Percentiles rank a stretch among this genome's conserved stretches.
Conservation (phyloP, 2,329 filamentous ascomycete species). For the Scytalidium sp. region DNA sequence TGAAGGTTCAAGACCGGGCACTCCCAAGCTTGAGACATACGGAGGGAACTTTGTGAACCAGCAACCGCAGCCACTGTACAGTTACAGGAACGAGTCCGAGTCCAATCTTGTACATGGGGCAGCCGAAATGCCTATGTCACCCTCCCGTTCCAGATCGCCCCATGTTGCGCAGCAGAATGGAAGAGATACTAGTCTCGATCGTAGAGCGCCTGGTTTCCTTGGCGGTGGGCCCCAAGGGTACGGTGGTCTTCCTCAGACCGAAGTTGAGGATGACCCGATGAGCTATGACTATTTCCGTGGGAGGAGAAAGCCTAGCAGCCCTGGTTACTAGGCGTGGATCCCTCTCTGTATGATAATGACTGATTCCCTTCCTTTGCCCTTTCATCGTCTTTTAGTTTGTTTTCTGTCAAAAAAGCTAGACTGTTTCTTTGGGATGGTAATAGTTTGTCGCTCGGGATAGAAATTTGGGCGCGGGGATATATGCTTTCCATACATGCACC, state of each 20-base stretch:
- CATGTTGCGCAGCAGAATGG: conserved; percentile 8
- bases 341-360: neutral
- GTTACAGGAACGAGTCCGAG: conserved; percentile 51
- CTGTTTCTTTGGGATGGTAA: neutral
- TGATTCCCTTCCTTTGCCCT: neutral
- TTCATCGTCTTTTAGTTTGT: too few species aligned
- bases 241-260: conserved; percentile 54
- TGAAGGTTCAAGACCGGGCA: conserved; percentile 22
- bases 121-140: conserved; percentile 45
- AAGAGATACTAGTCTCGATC: conserved; percentile 32
- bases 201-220: conserved; percentile 48
- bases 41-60: too few species aligned
- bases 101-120: conserved; percentile 51
- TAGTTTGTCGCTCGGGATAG: neutral
- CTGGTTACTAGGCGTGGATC: neutral
- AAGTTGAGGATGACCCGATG: conserved; percentile 33
- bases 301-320: neutral
- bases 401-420: neutral
- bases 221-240: conserved; percentile 59
- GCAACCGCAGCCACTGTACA: conserved; percentile 39
- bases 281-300: conserved; percentile 28
- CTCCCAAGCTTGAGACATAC: conserved; percentile 13
- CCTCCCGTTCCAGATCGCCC: conserved; percentile 15
- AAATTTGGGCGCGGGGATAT: too few species aligned
- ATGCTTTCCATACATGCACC: too few species aligned